Evolutionary conservation across 2,329 filamentous ascomycete species (phyloP).

Genomic region (Lasiodiplodia gonubiensis): DNA sequence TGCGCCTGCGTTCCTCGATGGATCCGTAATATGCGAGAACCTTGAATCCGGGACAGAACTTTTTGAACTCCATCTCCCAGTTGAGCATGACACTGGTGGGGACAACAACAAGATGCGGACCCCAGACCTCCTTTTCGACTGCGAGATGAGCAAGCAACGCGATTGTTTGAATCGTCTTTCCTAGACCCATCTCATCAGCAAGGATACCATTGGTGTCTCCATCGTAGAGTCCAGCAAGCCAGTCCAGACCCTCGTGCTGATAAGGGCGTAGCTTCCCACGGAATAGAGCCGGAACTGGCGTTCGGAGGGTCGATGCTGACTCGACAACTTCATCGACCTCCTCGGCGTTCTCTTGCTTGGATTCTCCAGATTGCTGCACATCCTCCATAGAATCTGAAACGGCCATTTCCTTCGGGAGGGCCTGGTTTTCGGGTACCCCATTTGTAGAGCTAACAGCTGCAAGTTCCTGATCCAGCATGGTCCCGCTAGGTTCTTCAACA

Average conservation of each 20-base stretch:
- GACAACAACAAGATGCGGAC: conserved; percentile 92
- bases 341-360: conserved; percentile 12
- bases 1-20: conserved; percentile 87
- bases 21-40: conserved; percentile 96
- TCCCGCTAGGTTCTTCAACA: conserved; percentile 5
- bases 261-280: conserved; percentile 92
- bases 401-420: background rate
- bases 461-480: background rate
- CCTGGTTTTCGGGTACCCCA: background rate
- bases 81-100: conserved; percentile 99
- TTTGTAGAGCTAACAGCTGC: background rate
- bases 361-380: background rate
- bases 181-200: conserved; percentile 97
- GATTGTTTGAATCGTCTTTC: conserved; percentile 98
- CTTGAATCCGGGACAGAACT: conserved; percentile 97
- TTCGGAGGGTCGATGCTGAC: conserved; percentile 55
- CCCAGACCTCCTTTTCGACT: conserved; percentile 89
- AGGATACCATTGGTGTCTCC: conserved; percentile 95
- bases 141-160: conserved; percentile 90
- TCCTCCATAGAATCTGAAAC: conserved; percentile 11
- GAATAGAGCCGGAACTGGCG: conserved; percentile 66
- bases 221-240: conserved; percentile 90
- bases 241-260: conserved; percentile 95
- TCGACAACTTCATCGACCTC: conserved; percentile 38
- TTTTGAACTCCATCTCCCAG: conserved; percentile 99